A percentile compares a stretch with the other conserved stretches of the same genome.
These are phyloP conservation scores for Viola pubescens DNA, from an alignment of 441 rosid species.

Conservation along the genomic window DNA sequence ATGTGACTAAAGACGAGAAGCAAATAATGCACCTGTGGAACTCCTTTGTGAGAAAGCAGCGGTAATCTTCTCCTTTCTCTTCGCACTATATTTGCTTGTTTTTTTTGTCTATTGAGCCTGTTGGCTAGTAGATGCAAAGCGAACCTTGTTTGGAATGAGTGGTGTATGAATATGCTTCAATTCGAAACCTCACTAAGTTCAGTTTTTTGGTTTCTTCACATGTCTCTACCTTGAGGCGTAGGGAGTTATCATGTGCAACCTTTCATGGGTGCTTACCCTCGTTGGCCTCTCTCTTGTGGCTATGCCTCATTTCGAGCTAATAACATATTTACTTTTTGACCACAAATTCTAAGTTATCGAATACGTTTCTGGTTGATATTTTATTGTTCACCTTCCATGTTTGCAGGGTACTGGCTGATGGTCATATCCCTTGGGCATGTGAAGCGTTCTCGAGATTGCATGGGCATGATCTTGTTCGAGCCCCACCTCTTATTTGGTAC, in stretches of 20 bases:
- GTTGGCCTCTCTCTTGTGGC: too few species aligned
- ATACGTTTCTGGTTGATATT: constrained; percentile 3
- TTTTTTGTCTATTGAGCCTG: neutral
- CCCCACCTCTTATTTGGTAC: constrained; percentile 70
- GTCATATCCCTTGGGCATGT: constrained; percentile 97
- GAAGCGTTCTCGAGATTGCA: constrained; percentile 88
- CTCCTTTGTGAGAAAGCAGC: constrained; percentile 94
- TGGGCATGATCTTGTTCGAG: constrained; percentile 55
- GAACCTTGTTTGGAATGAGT: too few species aligned
- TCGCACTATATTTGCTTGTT: neutral
- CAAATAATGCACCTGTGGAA: constrained; percentile 99
- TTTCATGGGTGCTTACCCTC: too few species aligned
- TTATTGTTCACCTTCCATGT: constrained; percentile 4
- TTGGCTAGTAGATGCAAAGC: neutral
- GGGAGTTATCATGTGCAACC: too few species aligned
- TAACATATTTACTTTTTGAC: too few species aligned
- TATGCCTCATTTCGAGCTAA: too few species aligned
- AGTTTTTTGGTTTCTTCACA: too few species aligned
- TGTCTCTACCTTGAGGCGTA: too few species aligned
- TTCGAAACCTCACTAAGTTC: too few species aligned
- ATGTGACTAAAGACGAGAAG: constrained; percentile 94
- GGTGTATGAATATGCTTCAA: too few species aligned
- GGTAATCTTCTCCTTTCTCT: constrained; percentile 35
- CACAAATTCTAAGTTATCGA: too few species aligned
- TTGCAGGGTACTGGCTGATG: constrained; percentile 89